Percentiles rank a stretch among this genome's conserved stretches.
Evolutionary conservation across 805 yeast genomes (phyloP).

Genomic region (Wickerhamiella cacticola): DNA sequence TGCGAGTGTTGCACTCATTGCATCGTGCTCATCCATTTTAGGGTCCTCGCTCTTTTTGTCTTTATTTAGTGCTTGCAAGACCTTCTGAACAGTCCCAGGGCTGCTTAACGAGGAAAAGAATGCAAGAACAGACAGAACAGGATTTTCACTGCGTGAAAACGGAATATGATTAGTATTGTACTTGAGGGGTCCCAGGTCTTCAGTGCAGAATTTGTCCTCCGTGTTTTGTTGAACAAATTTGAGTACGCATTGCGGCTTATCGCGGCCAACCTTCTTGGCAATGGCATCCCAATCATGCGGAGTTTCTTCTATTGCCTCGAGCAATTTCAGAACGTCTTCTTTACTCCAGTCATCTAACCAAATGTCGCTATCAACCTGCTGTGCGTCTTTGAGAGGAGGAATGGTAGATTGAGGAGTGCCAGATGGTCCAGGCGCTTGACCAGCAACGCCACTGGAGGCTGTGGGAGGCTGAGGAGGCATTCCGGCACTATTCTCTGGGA

Average conservation of each 20-base stretch:
- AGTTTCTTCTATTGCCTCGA: slow-evolving; percentile 49
- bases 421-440: background rate
- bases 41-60: slow-evolving; percentile 31
- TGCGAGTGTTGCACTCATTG: slow-evolving; percentile 50
- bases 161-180: slow-evolving; percentile 71
- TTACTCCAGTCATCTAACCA: slow-evolving; percentile 45
- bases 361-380: slow-evolving; percentile 12
- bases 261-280: slow-evolving; percentile 47
- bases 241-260: slow-evolving; percentile 65
- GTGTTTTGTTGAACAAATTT: slow-evolving; percentile 63
- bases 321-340: slow-evolving; percentile 46
- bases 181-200: slow-evolving; percentile 58
- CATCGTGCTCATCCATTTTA: slow-evolving; percentile 12
- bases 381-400: slow-evolving; percentile 13
- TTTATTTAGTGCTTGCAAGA: slow-evolving; percentile 36
- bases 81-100: slow-evolving; percentile 72
- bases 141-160: slow-evolving; percentile 75
- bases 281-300: slow-evolving; percentile 73
- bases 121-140: slow-evolving; percentile 84
- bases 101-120: slow-evolving; percentile 79
- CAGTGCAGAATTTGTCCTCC: slow-evolving; percentile 57
- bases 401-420: background rate
- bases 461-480: slow-evolving; percentile 12
- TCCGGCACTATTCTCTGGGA: slow-evolving; percentile 7
- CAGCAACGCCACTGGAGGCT: slow-evolving; percentile 5